phyloP scores from a whole-genome alignment of 2,329 filamentous ascomycete genomes.

The Alternaria sp. region DNA sequence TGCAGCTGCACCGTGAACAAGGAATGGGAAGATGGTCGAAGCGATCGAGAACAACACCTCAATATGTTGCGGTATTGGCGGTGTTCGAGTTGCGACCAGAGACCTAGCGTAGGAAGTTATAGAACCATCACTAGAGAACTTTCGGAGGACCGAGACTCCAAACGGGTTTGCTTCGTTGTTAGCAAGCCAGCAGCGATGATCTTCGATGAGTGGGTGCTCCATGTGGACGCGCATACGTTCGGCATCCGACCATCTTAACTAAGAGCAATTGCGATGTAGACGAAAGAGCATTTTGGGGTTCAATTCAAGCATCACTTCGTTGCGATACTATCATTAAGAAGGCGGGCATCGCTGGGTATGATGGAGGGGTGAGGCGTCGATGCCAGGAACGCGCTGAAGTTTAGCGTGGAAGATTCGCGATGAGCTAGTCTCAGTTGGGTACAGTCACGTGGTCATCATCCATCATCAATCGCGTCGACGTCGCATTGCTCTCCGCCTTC shows the following conservation, averaged over 20 bases:
- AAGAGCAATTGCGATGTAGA: background rate
- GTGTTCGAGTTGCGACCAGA: background rate
- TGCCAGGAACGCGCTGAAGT: background rate
- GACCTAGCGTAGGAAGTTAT: background rate
- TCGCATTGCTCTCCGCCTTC: background rate
- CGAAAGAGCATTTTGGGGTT: background rate
- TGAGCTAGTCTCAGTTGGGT: background rate
- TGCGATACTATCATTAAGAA: background rate
- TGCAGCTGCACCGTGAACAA: background rate
- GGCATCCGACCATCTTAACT: background rate
- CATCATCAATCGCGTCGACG: background rate
- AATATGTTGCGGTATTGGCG: background rate
- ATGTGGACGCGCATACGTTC: background rate
- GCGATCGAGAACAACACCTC: background rate
- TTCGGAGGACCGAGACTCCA: accelerated
- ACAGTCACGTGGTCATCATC: background rate
- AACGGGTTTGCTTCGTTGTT: background rate
- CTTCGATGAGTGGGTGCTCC: background rate
- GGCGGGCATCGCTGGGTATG: background rate
- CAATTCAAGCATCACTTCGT: background rate
- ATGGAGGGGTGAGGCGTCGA: background rate
- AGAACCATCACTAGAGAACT: background rate
- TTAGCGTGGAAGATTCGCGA: background rate
- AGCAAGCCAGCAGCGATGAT: background rate
- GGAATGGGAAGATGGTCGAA: background rate